These are phyloP conservation scores for Heliamphora exappendiculata DNA, from an alignment of 148 eudicot genomes.

Conservation along the genomic window DNA sequence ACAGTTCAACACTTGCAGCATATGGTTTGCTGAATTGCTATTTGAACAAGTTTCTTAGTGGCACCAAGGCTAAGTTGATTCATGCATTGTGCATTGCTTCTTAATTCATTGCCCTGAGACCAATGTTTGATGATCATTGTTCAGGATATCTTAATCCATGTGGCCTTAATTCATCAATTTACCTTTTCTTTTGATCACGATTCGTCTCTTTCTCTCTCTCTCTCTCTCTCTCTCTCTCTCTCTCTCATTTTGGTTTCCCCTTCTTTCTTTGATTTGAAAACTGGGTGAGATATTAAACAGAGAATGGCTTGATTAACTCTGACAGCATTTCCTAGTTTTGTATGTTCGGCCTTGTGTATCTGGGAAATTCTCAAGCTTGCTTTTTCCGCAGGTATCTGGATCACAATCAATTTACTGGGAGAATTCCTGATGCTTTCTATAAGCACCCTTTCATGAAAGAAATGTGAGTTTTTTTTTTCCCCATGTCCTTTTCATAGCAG, in stretches of 20 bases:
- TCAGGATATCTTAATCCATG: neutral
- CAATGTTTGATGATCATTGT: neutral
- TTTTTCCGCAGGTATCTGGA: conserved; percentile 65
- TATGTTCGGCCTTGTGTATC: neutral
- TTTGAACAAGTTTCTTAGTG: neutral
- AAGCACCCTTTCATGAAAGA: conserved; percentile 89
- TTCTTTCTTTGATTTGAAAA: neutral
- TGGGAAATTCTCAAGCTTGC: neutral
- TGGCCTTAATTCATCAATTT: neutral
- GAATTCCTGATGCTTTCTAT: conserved; percentile 90
- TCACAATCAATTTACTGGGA: conserved; percentile 93
- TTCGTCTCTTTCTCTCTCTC: neutral
- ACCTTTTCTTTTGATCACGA: neutral
- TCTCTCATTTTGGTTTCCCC: too few relatives aligned
- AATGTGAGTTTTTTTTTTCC: conserved; percentile 40
- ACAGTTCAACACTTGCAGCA: neutral
- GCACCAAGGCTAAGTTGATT: neutral
- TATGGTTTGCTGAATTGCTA: neutral
- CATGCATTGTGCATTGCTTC: neutral
- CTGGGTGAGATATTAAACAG: neutral
- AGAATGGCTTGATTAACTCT: neutral
- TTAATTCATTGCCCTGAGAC: neutral
- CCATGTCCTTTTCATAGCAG: neutral
- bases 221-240: neutral
- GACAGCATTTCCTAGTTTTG: neutral